Evolutionary conservation across 2,329 filamentous ascomycete genomes (phyloP), one percentile per base, ranked within the genome.

Genomic region (Triangularia verruculosa): DNA sequence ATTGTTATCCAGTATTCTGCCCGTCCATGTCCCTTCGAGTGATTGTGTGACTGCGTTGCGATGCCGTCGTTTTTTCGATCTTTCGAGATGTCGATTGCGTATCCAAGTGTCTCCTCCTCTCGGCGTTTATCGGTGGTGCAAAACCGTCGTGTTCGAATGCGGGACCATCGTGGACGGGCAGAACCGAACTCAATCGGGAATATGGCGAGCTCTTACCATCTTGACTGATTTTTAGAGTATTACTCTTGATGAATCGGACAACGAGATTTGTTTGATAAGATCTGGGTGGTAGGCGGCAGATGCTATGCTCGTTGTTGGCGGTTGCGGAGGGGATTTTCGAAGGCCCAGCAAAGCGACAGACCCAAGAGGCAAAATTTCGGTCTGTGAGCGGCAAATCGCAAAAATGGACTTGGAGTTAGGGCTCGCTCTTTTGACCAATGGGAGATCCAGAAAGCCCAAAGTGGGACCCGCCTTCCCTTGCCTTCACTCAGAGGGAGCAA

Each of bases 161-260:
- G 47, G 56, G 57, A 22, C 32, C 43, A 56, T 68, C 57, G 61
- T 28, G 39, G 55, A 57, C 58, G 60, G 61, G 62, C 60, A 64
- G 55, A 54, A 65, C 54, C 52, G 65, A 59, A 62, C 53, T 63
- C 63, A 66, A 61, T 68, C 61, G 65, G 59, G 65, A 64, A 66
- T 52, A 63, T 66, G 58, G 65, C 63, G 17, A 52, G 59, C 39
- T 76, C 86, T 87, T 85, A 89, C 87, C 87, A 89, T 89, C 78
- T 88, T 89, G 86, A 82, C 82, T 84, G 79, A 83, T 82, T 82
- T 54, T 24, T 25, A 24, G 51, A 54, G 51, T 54, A 75, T 77
- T 74, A 76, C 69, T 59, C 39, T 73, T 70, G 69, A 73, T 75
- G 73, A 73, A 73, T 62, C 39, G 63, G 63, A 66, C 74, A 78